Evolutionary conservation across 768 basidiomycete species (phyloP), one percentile per base, ranked within the genome.

Genomic region (Suillus discolor): DNA sequence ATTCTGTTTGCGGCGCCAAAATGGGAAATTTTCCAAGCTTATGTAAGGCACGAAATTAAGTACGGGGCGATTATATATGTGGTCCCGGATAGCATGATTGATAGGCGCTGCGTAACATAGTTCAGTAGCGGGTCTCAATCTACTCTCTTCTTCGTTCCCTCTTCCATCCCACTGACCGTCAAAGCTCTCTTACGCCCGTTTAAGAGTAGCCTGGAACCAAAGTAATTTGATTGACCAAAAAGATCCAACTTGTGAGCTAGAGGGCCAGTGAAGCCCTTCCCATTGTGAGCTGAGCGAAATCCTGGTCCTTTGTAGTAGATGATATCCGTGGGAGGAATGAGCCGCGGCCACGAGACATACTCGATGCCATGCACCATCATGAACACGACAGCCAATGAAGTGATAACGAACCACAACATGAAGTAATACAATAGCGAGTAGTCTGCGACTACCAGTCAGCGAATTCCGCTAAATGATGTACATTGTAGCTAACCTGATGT

Each of bases 281-380:
- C 95, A 66, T 91, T 82, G 63, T 87, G 82, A 6, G 81, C 87
- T 6, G 93, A 90, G 42, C 92, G 89, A 81, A 85, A 94, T 6
- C 96, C 96, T 41, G 94, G 91, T 18, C 97, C 97, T 57, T 84
- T 83, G 76, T 98, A 99, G 73, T 92, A 88, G 64, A 99, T 90
- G 61, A 89, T 81, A 64, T 94, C 92, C 36, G 81, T 80, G 5
- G 90, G 88, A 0, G 94, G 91, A 68, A 92, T 85, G 63, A 99
- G 84, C 13, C 90, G 86, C 15, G 97, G 97, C 93, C 96, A 98
- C 18, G 92, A 86, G 63, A 99, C 97, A 74, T 97, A 99, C 67
- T 95, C 93, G 68, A 96, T 89, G 44, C 96, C 97, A 77, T 97
- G 85, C n/a, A 86, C 76, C 71, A 89, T 69, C 69, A 99, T 94